Evolutionary conservation across 805 yeast species (phyloP).

Genomic region (Yamadazyma olivae): DNA sequence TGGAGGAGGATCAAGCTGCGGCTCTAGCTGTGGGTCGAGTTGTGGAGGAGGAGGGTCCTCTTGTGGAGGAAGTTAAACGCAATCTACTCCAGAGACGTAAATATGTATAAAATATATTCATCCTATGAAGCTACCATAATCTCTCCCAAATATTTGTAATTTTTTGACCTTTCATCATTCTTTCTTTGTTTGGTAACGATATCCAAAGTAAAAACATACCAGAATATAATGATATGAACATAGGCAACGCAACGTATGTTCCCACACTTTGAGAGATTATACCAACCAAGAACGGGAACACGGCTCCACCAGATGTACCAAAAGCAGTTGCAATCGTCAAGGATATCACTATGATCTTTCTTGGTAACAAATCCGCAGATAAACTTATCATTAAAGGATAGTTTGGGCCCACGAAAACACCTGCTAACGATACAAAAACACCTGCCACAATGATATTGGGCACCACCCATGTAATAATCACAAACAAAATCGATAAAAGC

Average conservation of each 20-base stretch:
- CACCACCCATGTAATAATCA: slow-evolving; percentile 47
- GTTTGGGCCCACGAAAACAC: slow-evolving; percentile 65
- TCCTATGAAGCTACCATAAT: slow-evolving; percentile 13
- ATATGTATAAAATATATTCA: too few species aligned
- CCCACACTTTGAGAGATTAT: slow-evolving; percentile 44
- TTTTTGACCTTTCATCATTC: slow-evolving; percentile 4
- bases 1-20: not conserved
- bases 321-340: slow-evolving; percentile 52
- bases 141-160: slow-evolving; percentile 10
- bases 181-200: slow-evolving; percentile 14
- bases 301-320: slow-evolving; percentile 57
- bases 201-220: slow-evolving; percentile 24
- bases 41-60: not conserved
- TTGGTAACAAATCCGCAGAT: slow-evolving; percentile 41
- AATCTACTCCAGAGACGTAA: too few species aligned
- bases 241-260: slow-evolving; percentile 48
- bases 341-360: slow-evolving; percentile 49
- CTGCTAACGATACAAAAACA: slow-evolving; percentile 47
- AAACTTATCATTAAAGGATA: slow-evolving; percentile 51
- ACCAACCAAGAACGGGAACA: slow-evolving; percentile 53
- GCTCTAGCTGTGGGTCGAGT: not conserved
- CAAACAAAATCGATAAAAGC: slow-evolving; percentile 32
- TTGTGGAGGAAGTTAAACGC: too few species aligned
- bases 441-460: slow-evolving; percentile 46
- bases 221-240: slow-evolving; percentile 36